These are phyloP conservation scores for Hyaloperonospora arabidopsidis DNA, from an alignment of 352 stramenopile genomes.

Conservation along the genomic window DNA sequence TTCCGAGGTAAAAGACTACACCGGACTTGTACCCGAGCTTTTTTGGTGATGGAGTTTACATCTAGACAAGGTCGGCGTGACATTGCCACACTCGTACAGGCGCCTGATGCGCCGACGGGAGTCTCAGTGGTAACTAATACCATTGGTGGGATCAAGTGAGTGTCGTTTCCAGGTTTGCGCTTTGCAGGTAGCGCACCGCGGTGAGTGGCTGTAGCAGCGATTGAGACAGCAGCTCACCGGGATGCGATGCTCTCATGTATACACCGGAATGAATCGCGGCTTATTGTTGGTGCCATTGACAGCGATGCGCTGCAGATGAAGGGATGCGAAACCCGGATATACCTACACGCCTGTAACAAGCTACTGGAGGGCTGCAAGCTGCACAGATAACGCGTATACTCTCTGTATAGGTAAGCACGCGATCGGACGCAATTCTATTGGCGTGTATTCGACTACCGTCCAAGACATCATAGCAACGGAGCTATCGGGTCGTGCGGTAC, in stretches of 20 bases:
- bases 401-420: not conserved
- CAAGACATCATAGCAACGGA: slow-evolving; percentile 42
- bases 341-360: slow-evolving; percentile 8
- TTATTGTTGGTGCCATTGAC: slow-evolving; percentile 8
- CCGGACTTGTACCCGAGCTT: slow-evolving; percentile 16
- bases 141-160: too few relatives aligned
- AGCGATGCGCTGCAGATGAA: slow-evolving; percentile 10
- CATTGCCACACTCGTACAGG: slow-evolving; percentile 10
- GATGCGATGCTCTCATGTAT: slow-evolving; percentile 40
- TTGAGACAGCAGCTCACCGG: slow-evolving; percentile 24
- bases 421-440: not conserved
- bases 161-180: too few relatives aligned
- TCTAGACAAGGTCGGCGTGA: slow-evolving; percentile 20
- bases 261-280: slow-evolving; percentile 17
- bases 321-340: not conserved
- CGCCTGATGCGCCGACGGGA: too few relatives aligned
- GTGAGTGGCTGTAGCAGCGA: too few relatives aligned
- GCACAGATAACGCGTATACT: slow-evolving; percentile 6
- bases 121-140: too few relatives aligned
- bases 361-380: slow-evolving; percentile 24
- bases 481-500: slow-evolving; percentile 35
- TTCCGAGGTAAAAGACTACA: slow-evolving; percentile 28
- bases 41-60: slow-evolving; percentile 28
- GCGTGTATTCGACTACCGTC: slow-evolving; percentile 27
- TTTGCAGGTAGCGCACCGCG: too few relatives aligned